These are phyloP conservation scores for Schwanniomyces vanrijiae DNA, from an alignment of 805 yeast species.

Conservation along the genomic window DNA sequence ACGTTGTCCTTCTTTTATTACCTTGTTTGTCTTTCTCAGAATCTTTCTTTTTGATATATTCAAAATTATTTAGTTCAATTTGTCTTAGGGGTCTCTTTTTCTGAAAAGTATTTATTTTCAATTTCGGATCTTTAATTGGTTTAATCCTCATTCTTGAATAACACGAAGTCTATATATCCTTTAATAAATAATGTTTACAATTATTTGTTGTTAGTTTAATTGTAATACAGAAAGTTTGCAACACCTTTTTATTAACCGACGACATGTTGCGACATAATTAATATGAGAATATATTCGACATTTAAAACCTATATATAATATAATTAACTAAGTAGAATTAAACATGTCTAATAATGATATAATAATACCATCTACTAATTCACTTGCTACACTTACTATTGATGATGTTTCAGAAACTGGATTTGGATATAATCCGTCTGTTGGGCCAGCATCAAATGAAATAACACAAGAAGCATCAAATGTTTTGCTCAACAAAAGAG, in stretches of 20 bases:
- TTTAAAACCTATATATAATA: not conserved
- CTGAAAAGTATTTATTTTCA: not conserved
- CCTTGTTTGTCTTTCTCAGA: not conserved
- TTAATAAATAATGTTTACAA: not conserved
- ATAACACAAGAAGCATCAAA: constrained; percentile 39
- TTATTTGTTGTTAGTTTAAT: too few species aligned
- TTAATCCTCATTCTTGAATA: not conserved
- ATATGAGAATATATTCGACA: not conserved
- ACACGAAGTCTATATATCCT: not conserved
- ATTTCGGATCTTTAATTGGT: not conserved
- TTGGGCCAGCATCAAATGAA: constrained; percentile 41
- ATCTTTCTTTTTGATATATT: not conserved
- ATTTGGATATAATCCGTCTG: constrained; percentile 45
- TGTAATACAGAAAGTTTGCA: not conserved
- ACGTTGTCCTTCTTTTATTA: not conserved
- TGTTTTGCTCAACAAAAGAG: constrained; percentile 31
- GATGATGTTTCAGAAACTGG: constrained; percentile 28
- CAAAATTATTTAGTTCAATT: not conserved
- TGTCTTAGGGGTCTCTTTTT: not conserved
- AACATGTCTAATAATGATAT: constrained; percentile 21
- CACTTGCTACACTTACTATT: constrained; percentile 28
- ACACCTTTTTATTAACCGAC: not conserved
- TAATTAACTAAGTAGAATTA: not conserved
- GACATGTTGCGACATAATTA: not conserved
- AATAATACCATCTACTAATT: constrained; percentile 30